phyloP scores from a whole-genome alignment of 2,329 filamentous ascomycete genomes.

The Paraconiothyrium brasiliense region DNA sequence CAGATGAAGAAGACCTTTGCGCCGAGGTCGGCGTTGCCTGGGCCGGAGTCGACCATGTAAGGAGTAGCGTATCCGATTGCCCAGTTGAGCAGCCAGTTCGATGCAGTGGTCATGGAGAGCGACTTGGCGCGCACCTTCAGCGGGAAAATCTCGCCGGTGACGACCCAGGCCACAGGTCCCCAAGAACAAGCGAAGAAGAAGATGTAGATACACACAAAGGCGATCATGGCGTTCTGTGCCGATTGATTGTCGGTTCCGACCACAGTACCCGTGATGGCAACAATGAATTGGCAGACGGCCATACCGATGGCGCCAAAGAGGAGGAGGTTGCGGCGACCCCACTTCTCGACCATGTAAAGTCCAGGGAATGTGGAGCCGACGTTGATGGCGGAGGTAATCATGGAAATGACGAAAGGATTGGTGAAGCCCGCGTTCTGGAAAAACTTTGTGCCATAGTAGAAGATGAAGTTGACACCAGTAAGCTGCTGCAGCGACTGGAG shows the following conservation, averaged over 20 bases:
- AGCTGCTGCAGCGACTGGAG: slow-evolving; percentile 84
- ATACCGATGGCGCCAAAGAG: slow-evolving; percentile 80
- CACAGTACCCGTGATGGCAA: slow-evolving; percentile 53
- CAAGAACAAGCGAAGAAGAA: slow-evolving; percentile 84
- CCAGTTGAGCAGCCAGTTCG: slow-evolving; percentile 63
- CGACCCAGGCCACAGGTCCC: slow-evolving; percentile 78
- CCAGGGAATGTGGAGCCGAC: slow-evolving; percentile 79
- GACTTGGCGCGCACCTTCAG: slow-evolving; percentile 60
- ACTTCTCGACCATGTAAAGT: slow-evolving; percentile 78
- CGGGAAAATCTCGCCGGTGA: slow-evolving; percentile 55
- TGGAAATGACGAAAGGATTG: slow-evolving; percentile 71
- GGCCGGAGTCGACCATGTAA: slow-evolving; percentile 69
- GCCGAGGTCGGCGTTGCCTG: slow-evolving; percentile 72
- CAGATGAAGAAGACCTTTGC: slow-evolving; percentile 66
- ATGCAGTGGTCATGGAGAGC: slow-evolving; percentile 62
- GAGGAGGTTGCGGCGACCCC: slow-evolving; percentile 78
- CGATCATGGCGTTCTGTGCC: slow-evolving; percentile 52
- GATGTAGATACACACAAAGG: slow-evolving; percentile 72
- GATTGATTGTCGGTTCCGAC: slow-evolving; percentile 46
- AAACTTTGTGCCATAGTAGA: slow-evolving; percentile 54
- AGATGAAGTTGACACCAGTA: slow-evolving; percentile 59
- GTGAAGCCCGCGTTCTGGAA: slow-evolving; percentile 52
- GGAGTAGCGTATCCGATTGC: slow-evolving; percentile 68
- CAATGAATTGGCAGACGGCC: slow-evolving; percentile 58
- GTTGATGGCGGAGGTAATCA: slow-evolving; percentile 83